phyloP scores from a whole-genome alignment of 1,284 basidiomycete species.

The Microbotryum intermedium region DNA sequence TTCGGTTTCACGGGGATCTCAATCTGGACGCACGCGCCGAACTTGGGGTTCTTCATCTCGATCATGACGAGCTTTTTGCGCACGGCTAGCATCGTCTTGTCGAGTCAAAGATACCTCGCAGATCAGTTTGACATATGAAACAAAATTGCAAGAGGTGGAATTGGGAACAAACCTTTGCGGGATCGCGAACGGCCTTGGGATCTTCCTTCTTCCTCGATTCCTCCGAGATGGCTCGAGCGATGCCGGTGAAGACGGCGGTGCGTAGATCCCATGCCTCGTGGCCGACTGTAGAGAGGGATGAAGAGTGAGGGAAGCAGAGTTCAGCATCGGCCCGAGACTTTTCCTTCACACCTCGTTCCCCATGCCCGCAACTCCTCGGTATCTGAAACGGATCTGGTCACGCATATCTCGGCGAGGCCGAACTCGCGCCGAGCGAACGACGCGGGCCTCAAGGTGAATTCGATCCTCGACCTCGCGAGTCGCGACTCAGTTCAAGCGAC shows the following conservation, averaged over 20 bases:
- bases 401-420: not conserved
- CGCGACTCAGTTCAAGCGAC: too few relatives aligned
- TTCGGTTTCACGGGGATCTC: slow-evolving; percentile 3
- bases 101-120: not conserved
- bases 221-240: not conserved
- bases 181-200: not conserved
- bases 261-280: slow-evolving; percentile 9
- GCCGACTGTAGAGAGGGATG: not conserved
- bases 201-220: not conserved
- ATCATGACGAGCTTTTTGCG: slow-evolving; percentile 2
- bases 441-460: too few relatives aligned
- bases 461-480: too few relatives aligned
- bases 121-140: too few relatives aligned
- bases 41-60: slow-evolving; percentile 1
- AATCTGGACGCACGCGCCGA: slow-evolving; percentile 1
- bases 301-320: too few relatives aligned
- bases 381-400: too few relatives aligned
- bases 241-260: slow-evolving; percentile 7
- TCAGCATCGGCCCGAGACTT: too few relatives aligned
- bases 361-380: too few relatives aligned
- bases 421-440: not conserved
- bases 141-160: too few relatives aligned
- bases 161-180: not conserved
- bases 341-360: too few relatives aligned
- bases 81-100: not conserved